Percentiles rank a stretch among this genome's conserved stretches.
Evolutionary conservation across 306 rosid genomes (phyloP).

Genomic region (Lathyrus sativus): DNA sequence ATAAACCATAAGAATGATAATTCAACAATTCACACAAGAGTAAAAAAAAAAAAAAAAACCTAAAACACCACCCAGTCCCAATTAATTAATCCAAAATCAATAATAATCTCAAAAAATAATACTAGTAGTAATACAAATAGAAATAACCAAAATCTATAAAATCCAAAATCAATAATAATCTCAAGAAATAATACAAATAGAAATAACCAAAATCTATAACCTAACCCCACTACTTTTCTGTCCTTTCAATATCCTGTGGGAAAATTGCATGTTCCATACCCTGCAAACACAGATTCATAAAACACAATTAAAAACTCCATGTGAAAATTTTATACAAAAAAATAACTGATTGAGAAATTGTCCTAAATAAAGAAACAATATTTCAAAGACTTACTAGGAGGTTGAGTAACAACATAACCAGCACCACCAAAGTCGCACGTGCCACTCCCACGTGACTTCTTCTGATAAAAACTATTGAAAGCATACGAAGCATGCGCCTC

Average conservation of each 20-base stretch:
- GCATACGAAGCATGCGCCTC: conserved; percentile 94
- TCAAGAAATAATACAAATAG: background rate
- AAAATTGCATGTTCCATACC: conserved; percentile 57
- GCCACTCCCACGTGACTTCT: conserved; percentile 61
- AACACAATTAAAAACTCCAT: background rate
- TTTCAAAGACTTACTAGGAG: conserved; percentile 57
- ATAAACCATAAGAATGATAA: conserved; percentile 3
- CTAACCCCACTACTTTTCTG: background rate
- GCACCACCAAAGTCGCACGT: conserved; percentile 78
- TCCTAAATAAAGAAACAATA: background rate
- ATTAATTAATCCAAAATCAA: background rate
- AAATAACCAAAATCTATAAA: conserved; percentile 1
- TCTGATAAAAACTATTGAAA: conserved; percentile 81
- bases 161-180: background rate
- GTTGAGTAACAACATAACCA: conserved; percentile 65
- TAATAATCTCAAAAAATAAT: background rate
- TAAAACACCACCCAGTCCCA: background rate
- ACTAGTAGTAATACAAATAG: background rate
- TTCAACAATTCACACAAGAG: background rate
- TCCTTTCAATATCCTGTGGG: conserved; percentile 56
- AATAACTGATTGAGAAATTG: background rate
- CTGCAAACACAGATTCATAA: conserved; percentile 40
- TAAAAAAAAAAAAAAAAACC: conserved; percentile 26
- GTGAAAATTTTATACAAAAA: background rate
- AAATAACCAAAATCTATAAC: conserved; percentile 3